phyloP scores from a whole-genome alignment of 495 filamentous ascomycete genomes.

The Stereocaulon alpinum region DNA sequence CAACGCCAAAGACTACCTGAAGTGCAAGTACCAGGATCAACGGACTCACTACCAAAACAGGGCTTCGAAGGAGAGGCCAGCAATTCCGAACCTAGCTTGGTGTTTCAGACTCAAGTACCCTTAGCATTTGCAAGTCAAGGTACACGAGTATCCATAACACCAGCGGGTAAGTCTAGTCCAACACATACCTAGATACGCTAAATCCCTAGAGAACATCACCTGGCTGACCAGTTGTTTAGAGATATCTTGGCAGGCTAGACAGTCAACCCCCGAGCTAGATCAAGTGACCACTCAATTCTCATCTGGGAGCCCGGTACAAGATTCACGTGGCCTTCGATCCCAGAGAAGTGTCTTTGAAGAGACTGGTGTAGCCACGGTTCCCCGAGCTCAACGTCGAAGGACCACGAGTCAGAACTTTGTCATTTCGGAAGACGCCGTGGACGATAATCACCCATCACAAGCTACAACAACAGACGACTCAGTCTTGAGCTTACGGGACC shows the following conservation, averaged over 20 bases:
- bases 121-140: conserved; percentile 4
- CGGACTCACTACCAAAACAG: background rate
- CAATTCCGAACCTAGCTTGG: background rate
- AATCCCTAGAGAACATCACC: background rate
- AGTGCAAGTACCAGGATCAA: background rate
- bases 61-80: background rate
- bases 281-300: background rate
- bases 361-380: background rate
- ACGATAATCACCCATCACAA: conserved; percentile 13
- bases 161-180: conserved; percentile 1
- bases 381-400: background rate
- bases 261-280: background rate
- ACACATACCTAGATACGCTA: background rate
- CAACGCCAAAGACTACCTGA: background rate
- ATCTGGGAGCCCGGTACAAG: background rate
- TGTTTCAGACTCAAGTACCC: conserved; percentile 13
- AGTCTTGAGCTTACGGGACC: conserved; percentile 9
- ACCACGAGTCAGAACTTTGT: background rate
- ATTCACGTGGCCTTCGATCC: background rate
- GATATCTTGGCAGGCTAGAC: background rate
- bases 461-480: conserved; percentile 17
- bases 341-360: background rate
- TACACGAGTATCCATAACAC: background rate
- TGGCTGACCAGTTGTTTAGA: background rate
- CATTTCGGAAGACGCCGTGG: conserved; percentile 3